Conservation (phyloP, 192 early-diverging fungal species). For the Kappamyces sp. region DNA sequence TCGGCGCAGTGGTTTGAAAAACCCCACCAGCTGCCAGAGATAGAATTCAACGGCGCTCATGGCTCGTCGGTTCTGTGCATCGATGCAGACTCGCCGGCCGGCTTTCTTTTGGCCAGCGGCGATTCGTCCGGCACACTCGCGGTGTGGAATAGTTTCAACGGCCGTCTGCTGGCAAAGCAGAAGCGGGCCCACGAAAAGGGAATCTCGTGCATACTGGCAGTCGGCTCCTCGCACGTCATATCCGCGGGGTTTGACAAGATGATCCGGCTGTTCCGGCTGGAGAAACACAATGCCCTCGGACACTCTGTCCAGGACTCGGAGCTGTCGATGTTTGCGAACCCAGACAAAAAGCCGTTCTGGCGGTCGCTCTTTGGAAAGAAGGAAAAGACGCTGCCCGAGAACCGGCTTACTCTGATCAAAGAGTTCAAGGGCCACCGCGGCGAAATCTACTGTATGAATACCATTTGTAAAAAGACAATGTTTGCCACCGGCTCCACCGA, state of each 20-base stretch:
- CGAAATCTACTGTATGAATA: slow-evolving; percentile 65
- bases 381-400: background rate
- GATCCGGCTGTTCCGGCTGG: slow-evolving; percentile 19
- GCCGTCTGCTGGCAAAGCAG: slow-evolving; percentile 15
- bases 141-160: slow-evolving; percentile 38
- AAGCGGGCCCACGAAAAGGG: slow-evolving; percentile 29
- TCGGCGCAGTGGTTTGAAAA: slow-evolving; percentile 13
- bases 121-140: slow-evolving; percentile 24
- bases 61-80: slow-evolving; percentile 1
- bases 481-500: slow-evolving; percentile 43
- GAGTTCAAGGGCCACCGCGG: slow-evolving; percentile 63
- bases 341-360: slow-evolving; percentile 7
- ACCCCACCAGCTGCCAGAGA: background rate
- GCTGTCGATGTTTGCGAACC: slow-evolving; percentile 1
- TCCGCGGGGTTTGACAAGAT: slow-evolving; percentile 25
- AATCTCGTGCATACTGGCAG: slow-evolving; percentile 21
- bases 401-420: background rate
- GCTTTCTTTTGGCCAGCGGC: slow-evolving; percentile 23
- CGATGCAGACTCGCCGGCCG: slow-evolving; percentile 1
- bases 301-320: slow-evolving; percentile 3
- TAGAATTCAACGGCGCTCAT: slow-evolving; percentile 4
- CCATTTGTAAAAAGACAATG: slow-evolving; percentile 61
- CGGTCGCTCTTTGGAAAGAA: background rate
- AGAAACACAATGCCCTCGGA: background rate
- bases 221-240: slow-evolving; percentile 18